Base-by-base conservation (phyloP, 2,329 filamentous ascomycete genomes). In the Huntiella savannae region DNA sequence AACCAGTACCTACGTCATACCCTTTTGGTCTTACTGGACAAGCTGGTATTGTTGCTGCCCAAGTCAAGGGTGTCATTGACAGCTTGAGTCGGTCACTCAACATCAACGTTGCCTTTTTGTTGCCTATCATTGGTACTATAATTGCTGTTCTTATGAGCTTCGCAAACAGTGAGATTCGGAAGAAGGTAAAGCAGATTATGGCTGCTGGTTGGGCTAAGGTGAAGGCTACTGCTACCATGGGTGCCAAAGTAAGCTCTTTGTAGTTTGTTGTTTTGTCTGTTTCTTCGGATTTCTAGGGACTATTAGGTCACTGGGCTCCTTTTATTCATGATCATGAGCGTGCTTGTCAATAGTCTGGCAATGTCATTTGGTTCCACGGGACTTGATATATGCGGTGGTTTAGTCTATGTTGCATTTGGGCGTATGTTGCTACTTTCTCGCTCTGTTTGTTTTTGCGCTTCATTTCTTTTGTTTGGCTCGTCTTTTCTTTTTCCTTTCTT, bases 211-310 rank as follows among this genome's bases (percentile, higher is more conserved):
- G 85, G 85, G 72, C 74, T 46, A 95, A 93, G 64, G 65, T 94
- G 36, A 77, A 74, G 58, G 71, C 77, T 40, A 96, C 91, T 0
- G 79, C 88, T 4, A 87, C 87, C 1, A 96, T 96, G 88, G 91
- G 88, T 2, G 82, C 92, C 52, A 96, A 95, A 66, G 87, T 96
- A 56, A 93, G 82, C 59, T 96, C 96, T 64, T 92, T 98, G 50
- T 96, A 63, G 45, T 28, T 10, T 28, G 22, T 28, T 28, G 40
- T 36, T 19, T 33, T 22, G 35, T 44, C 5, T 35, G 37, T 34
- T 33, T 33, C 22, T 11, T 37, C 11, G 6, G 22, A 7, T 28
- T 28, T 10, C 22, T 10, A 28, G 22, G 22, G 22, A 28, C 22
- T 28, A 28, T 10, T 28, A 28, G 22, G 22, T 28, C 22, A 28